Base-by-base conservation (phyloP, 129 eudicot genomes). In the Apium graveolens region DNA sequence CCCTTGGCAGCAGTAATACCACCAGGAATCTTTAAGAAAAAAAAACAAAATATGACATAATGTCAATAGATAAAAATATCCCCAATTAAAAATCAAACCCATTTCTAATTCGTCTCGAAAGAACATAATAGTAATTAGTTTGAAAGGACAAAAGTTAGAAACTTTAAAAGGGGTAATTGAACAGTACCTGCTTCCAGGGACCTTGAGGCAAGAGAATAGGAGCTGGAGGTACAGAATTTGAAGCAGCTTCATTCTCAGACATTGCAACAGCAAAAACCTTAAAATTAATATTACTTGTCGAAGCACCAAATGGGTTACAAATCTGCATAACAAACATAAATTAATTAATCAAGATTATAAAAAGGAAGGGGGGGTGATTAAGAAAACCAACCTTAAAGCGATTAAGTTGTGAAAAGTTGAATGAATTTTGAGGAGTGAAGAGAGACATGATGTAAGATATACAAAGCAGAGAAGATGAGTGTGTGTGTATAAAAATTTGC, bases 1-100 rank as follows among this genome's bases (percentile, higher is more conserved):
- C 97, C 98, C 80, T 90, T 86, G 7, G 98, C 96, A 81, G 97
- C 98, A 82, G 96, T 88, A 75, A 94, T 93, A 81, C 98, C 98
- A 46, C 98, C 98, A 57, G 91, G 90, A 84, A 94, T 88, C 98
- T 94, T 79, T 24, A 81, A n/a, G n/a, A n/a, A n/a, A n/a, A n/a
- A n/a, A 20, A 83, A 31, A 16, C 1, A 75, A 75, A 75, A 12
- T n/a, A 41, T n/a, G 45, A 11, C 17, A 44, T 11, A 44, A 44
- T 44, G 48, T n/a, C 29, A 11, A 24, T 72, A 39, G 9, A 20
- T 26, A 24, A 20, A 72, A 72, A 4, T 42, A 0, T 5, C 45
- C 55, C 34, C 49, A n/a, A 39, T 31, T 5, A 11, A 24, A 73
- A 74, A 77, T 27, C 18, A 18, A 73, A 16, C 21, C 31, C 43